Evolutionary conservation across 768 basidiomycete species (phyloP).

Genomic region (Leccinum boreale): DNA sequence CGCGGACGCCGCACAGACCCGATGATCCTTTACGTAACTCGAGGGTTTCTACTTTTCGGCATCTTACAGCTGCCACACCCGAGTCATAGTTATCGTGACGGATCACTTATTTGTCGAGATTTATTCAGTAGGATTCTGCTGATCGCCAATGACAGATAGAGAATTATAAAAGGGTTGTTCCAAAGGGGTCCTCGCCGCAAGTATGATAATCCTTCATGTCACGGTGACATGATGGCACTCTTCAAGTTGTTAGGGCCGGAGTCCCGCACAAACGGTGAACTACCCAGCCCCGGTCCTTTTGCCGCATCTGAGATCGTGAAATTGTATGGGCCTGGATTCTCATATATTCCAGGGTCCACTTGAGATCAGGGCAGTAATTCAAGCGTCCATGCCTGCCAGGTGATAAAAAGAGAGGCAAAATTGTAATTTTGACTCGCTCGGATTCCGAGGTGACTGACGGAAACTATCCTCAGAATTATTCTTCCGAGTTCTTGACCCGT

Average conservation of each 20-base stretch:
- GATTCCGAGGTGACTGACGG: not conserved
- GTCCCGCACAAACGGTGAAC: not conserved
- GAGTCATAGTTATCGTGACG: not conserved
- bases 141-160: not conserved
- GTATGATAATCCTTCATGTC: not conserved
- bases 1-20: not conserved
- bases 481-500: too few species aligned
- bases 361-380: not conserved
- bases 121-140: not conserved
- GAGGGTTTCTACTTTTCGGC: too few species aligned
- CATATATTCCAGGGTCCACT: not conserved
- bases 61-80: not conserved
- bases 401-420: not conserved
- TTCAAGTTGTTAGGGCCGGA: not conserved
- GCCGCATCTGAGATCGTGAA: slow-evolving; percentile 2
- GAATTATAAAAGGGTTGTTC: not conserved
- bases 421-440: not conserved
- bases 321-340: not conserved
- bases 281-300: not conserved
- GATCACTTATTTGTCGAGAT: not conserved
- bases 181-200: not conserved
- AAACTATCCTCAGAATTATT: not conserved
- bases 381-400: not conserved
- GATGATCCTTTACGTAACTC: not conserved
- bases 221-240: too few species aligned